Percentiles rank a stretch among this genome's conserved stretches.
Evolutionary conservation across 2,329 filamentous ascomycete genomes (phyloP).

Genomic region (Fusarium sp.): DNA sequence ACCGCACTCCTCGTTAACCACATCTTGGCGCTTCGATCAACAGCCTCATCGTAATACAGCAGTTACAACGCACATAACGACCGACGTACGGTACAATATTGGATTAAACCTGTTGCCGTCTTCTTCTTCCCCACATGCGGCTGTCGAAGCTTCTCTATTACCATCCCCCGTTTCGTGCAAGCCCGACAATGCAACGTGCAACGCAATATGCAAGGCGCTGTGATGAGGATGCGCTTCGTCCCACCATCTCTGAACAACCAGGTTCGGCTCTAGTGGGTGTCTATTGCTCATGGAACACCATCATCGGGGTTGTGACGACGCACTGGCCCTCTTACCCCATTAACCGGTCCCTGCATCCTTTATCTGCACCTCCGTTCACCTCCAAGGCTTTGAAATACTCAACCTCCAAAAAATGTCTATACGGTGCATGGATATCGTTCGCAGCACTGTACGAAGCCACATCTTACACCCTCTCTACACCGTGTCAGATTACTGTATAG

Average conservation of each 20-base stretch:
- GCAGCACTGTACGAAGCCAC: constrained; percentile 31
- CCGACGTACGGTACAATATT: neutral
- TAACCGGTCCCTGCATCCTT: constrained; percentile 47
- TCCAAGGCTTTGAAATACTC: constrained; percentile 32
- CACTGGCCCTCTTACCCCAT: constrained; percentile 40
- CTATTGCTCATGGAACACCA: constrained; percentile 27
- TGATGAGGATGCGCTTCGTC: constrained; percentile 27
- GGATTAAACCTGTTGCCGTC: constrained; percentile 2
- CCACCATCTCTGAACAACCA: constrained; percentile 34
- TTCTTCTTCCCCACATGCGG: constrained; percentile 41
- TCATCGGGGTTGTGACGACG: constrained; percentile 24
- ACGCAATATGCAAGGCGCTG: constrained; percentile 17
- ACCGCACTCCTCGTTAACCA: constrained; percentile 18
- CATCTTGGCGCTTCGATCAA: constrained; percentile 33
- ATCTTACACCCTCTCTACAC: neutral
- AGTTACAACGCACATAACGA: constrained; percentile 21
- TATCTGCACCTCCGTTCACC: constrained; percentile 44
- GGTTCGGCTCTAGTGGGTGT: constrained; percentile 29
- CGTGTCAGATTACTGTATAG: constrained; percentile 47
- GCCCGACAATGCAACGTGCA: constrained; percentile 6
- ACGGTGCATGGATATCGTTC: constrained; percentile 45
- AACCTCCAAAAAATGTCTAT: constrained; percentile 51
- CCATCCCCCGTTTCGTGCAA: constrained; percentile 39
- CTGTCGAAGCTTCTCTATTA: constrained; percentile 33
- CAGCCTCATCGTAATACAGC: constrained; percentile 30